Conservation (phyloP, 495 filamentous ascomycete species). For the Elaphomyces granulatus region DNA sequence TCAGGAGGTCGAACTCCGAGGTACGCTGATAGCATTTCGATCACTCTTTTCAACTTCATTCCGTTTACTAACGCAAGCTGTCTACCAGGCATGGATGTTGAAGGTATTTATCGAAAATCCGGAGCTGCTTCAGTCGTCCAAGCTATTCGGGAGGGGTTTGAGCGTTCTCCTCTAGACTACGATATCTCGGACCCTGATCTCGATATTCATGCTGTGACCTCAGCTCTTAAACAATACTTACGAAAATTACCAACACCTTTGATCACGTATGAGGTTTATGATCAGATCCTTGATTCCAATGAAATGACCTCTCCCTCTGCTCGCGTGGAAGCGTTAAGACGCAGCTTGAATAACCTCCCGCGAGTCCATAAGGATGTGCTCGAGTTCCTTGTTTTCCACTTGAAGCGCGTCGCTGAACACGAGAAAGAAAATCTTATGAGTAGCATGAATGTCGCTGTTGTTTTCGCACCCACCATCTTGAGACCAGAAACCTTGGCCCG, state of each 20-base stretch:
- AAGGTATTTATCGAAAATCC: slow-evolving; percentile 97
- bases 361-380: slow-evolving; percentile 72
- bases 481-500: slow-evolving; percentile 72
- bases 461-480: slow-evolving; percentile 98
- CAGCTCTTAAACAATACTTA: slow-evolving; percentile 95
- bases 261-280: slow-evolving; percentile 87
- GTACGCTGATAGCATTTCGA: slow-evolving; percentile 14
- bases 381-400: slow-evolving; percentile 88
- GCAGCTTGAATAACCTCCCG: slow-evolving; percentile 62
- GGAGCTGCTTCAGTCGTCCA: slow-evolving; percentile 82
- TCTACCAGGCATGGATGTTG: slow-evolving; percentile 78
- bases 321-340: slow-evolving; percentile 52
- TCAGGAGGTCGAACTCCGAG: slow-evolving; percentile 87
- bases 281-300: slow-evolving; percentile 64
- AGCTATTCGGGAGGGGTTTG: slow-evolving; percentile 76
- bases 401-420: slow-evolving; percentile 71
- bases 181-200: slow-evolving; percentile 89
- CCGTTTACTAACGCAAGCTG: slow-evolving; percentile 2
- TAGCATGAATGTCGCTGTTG: slow-evolving; percentile 85
- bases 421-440: slow-evolving; percentile 87
- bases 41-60: neutral
- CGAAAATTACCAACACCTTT: slow-evolving; percentile 82
- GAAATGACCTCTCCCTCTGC: slow-evolving; percentile 23
- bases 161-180: slow-evolving; percentile 52
- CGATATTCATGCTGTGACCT: slow-evolving; percentile 94